Evolutionary conservation across 2,329 filamentous ascomycete genomes (phyloP), one percentile per base, ranked within the genome.

Genomic region (Colletotrichum sp.): DNA sequence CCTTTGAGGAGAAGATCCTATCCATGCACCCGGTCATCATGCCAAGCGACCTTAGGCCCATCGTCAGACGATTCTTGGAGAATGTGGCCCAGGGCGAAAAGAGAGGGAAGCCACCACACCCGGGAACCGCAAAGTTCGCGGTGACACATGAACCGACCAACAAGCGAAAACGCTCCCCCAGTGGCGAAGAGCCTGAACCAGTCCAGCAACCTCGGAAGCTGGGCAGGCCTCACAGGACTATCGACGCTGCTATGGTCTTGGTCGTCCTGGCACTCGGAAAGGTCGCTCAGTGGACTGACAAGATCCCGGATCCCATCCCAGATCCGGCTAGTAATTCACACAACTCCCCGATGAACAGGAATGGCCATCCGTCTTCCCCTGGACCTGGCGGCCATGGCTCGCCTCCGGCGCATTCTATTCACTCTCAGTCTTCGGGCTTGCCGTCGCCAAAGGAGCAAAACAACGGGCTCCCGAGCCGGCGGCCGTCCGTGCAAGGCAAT

Each of bases 211-310:
- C 74, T 3, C 69, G 77, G 39, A 90, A 88, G 79, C 84, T 86
- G 8, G 87, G 88, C 5, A 87, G 87, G 72, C 91, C 92, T 4
- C 90, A 90, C 78, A 89, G 93, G 69, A 95, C 94, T 9, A 92
- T 97, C 18, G 90, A 93, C 69, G 98, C 95, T 79, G 96, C 96
- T 0, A 89, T 99, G 52, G 91, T 98, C 2, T 89, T 98, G 4
- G 88, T 96, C 6, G 92, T 98, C 1, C 88, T 99, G 70, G 96
- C 96, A 0, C 87, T 99, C 8, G 97, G 97, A 21, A 96, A 95
- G 81, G 94, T 99, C 15, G 96, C 95, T 80, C 83, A 88, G 10
- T 85, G 90, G 78, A 88, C 87, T 60, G 87, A 88, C 1, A 87
- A 86, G 77, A 87, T 93, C 5, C 91, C 91, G 0, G 91, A 93